Evolutionary conservation across 371 early-diverging fungal species (phyloP), one percentile per base, ranked within the genome.

Genomic region (Mucor ambiguus): DNA sequence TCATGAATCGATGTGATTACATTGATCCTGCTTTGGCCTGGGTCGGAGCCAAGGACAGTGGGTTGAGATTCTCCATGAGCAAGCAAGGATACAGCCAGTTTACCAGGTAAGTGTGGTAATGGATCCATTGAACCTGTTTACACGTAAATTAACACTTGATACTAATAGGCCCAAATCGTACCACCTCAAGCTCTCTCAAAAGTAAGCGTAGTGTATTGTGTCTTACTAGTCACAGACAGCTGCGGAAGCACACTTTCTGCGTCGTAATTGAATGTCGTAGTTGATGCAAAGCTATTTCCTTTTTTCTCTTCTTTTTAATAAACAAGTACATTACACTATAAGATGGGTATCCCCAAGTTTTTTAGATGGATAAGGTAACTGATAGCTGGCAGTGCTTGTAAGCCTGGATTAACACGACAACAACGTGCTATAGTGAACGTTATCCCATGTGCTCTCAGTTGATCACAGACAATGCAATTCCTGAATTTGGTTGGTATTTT

Each of bases 361-460:
- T 96, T 96, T 76, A 82, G 95, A 79, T 96, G 95, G 95, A 90
- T 96, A 58, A 88, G 90, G 85, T 86, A 74, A 33, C 48, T 54
- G 14, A 29, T n/a, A 12, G 38, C 22, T 5, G 33, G 37, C 37
- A 14, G 11, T 37, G 37, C 37, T 11, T 11, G 9, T 14, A 11
- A 14, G 11, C 37, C 37, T 37, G 37, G 37, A 37, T 44, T 44
- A 44, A 44, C 44, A 44, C n/a, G n/a, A n/a, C 20, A 33, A 30
- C 33, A 1, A 9, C 33, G 5, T 9, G 4, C 8, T 56, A 26
- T 80, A 93, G 93, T 74, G 97, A 97, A 78, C 89, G 98, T 70
- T 99, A 98, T 84, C 99, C 99, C 61, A 87, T 94, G 69, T 94
- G 93, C 78, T 91, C 89, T 63, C 93, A 96, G 78, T 79, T 95